Base-by-base conservation (phyloP, 257 asterid species). In the Salvia miltiorrhiza region DNA sequence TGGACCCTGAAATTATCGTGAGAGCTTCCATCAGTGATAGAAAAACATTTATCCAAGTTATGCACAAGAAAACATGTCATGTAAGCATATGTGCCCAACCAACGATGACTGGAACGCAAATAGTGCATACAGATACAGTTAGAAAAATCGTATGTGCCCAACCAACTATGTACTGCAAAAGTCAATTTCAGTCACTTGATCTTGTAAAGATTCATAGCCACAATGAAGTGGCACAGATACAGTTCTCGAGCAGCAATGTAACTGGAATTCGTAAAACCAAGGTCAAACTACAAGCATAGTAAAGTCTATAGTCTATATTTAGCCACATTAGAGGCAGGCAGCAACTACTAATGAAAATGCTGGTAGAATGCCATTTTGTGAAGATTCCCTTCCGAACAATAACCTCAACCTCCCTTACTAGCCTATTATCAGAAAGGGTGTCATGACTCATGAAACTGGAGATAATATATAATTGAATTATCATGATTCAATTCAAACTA, bases 1-100 rank as follows among this genome's bases (percentile, higher is more conserved):
- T 10, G 96, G 98, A 30, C 99, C 99, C 99, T 94, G 90, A 79
- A 7, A 80, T 43, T 70, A 65, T 14, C 21, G 35, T 23, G 57
- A 56, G 20, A 62, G 30, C 43, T 74, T 26, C 14, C 12, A 5
- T 77, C 30, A 81, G 80, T 47, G 35, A 54, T 30, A 0, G 5
- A 3, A 30, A 30, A 30, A n/a, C n/a, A n/a, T n/a, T n/a, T n/a
- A n/a, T n/a, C n/a, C n/a, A n/a, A n/a, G n/a, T 66, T 39, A 44
- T 47, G 16, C 28, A 47, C 20, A 67, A 44, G 37, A 17, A 32
- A 17, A 37, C 60, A 41, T 14, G 6, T 32, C 4, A 26, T 2
- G 14, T 2, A 40, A 12, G 39, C 35, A 69, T 12, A n/a, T n/a
- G n/a, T n/a, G n/a, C n/a, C n/a, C n/a, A n/a, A n/a, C n/a, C n/a